phyloP scores from a whole-genome alignment of 306 rosid genomes.

The Echinosophora koreensis region DNA sequence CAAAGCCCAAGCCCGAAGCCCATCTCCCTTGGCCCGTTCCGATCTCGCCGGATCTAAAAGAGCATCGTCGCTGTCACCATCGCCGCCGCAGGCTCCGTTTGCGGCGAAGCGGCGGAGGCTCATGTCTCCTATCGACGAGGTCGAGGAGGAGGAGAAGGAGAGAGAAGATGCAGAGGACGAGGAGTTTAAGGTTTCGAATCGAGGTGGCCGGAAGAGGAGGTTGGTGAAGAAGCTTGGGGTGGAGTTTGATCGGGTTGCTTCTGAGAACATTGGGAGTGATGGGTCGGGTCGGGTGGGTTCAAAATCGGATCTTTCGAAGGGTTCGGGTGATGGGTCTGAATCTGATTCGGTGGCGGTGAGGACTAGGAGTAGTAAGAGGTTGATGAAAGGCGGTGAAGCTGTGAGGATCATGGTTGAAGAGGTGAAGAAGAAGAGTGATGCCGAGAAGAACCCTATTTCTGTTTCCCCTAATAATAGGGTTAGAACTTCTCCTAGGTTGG shows the following conservation, averaged over 20 bases:
- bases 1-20: conserved; percentile 30
- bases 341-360: conserved; percentile 35
- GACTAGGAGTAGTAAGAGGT: conserved; percentile 49
- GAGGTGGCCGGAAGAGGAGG: conserved; percentile 49
- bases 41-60: conserved; percentile 1
- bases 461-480: conserved; percentile 43
- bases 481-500: conserved; percentile 72
- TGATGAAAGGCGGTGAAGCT: conserved; percentile 36
- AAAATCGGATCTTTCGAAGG: conserved; percentile 3
- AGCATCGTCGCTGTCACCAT: conserved; percentile 16
- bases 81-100: conserved; percentile 81
- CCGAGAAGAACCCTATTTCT: conserved; percentile 34
- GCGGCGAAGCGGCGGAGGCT: conserved; percentile 60
- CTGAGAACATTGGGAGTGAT: conserved; percentile 39
- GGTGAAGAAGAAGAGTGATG: conserved; percentile 26
- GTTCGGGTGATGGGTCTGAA: conserved; percentile 27
- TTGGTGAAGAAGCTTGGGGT: conserved; percentile 86
- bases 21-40: neutral
- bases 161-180: neutral
- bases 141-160: conserved; percentile 38
- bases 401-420: conserved; percentile 56
- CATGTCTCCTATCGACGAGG: conserved; percentile 48
- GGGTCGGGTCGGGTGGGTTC: conserved; percentile 2
- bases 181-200: neutral
- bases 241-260: conserved; percentile 83